These are phyloP conservation scores for Globisporangium sylvaticum DNA, from an alignment of 352 stramenopile genomes.

Conservation along the genomic window DNA sequence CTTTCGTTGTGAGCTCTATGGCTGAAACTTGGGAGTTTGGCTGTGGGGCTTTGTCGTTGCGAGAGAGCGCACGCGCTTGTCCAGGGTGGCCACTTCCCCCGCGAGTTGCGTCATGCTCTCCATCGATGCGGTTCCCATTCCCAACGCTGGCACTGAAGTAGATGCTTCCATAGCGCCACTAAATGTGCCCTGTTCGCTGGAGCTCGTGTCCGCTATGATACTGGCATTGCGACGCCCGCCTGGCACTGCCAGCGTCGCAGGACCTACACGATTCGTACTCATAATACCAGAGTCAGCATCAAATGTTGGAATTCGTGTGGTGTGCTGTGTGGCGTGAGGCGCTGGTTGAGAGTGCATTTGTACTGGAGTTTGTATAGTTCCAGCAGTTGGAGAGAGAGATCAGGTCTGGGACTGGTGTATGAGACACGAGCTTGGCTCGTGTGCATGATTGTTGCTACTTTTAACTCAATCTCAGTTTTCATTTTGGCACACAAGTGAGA, in stretches of 20 bases:
- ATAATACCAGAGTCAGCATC: too few relatives aligned
- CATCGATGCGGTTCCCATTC: neutral
- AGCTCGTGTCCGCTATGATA: neutral
- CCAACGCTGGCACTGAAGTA: neutral
- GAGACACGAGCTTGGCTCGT: too few relatives aligned
- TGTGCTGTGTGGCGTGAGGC: too few relatives aligned
- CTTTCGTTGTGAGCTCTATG: neutral
- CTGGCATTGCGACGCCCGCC: neutral
- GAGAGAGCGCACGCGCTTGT: constrained; percentile 22
- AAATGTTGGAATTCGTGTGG: too few relatives aligned
- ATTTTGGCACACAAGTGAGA: too few relatives aligned
- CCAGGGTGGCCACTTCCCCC: constrained; percentile 21
- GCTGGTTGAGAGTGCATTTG: too few relatives aligned
- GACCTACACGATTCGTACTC: neutral
- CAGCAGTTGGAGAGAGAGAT: too few relatives aligned
- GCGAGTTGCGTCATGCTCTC: constrained; percentile 23
- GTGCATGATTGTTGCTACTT: too few relatives aligned
- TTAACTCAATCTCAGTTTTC: too few relatives aligned
- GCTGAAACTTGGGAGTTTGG: neutral
- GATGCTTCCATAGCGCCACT: neutral
- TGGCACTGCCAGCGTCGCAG: neutral
- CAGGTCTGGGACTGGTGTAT: too few relatives aligned
- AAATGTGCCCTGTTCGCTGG: neutral
- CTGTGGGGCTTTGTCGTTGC: neutral
- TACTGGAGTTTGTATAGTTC: too few relatives aligned